Evolutionary conservation across 805 yeast species (phyloP), one percentile per base, ranked within the genome.

Genomic region (Clavispora santaluciae): DNA sequence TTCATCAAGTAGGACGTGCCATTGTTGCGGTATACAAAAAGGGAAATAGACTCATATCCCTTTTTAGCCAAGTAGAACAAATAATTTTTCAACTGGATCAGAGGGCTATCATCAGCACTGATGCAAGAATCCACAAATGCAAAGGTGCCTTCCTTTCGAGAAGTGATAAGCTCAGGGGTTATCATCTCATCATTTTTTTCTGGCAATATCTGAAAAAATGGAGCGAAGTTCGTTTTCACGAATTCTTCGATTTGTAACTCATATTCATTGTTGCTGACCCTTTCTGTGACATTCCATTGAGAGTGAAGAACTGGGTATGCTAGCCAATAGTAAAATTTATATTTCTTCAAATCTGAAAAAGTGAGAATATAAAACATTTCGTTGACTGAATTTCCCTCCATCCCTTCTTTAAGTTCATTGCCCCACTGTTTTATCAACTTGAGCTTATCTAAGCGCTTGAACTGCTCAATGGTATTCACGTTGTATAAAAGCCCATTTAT

Each of bases 321-420:
- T 48, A 86, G 75, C 99, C 99, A 95, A 62, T 93, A 90, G 55
- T 76, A 84, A 56, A 84, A 91, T 54, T 76, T 81, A 66, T 85
- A 90, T 63, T 85, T 87, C 60, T 93, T 93, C 57, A 93, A 72
- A 60, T 93, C 99, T 1, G 95, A 84, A 63, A 81, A 93, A 31
- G 89, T 72, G 22, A 90, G 64, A 10, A 68, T 43, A 34, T 53
- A 54, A 42, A 69, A 63, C 22, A 51, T 49, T 2, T 48, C 47
- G 1, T 72, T 79, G 18, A 69, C 59, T 0, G 62, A 56, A n/a
- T 56, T 52, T 5, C 45, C 40, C 11, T 45, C 33, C 31, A 51
- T 43, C 11, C 40, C 39, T 6, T 25, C 22, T 7, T 24, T 15
- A 3, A 64, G 45, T 24, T 51, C 51, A 2, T 41, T 28, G 6